phyloP scores from a whole-genome alignment of 768 basidiomycete species.

The Exsudoporus frostii region DNA sequence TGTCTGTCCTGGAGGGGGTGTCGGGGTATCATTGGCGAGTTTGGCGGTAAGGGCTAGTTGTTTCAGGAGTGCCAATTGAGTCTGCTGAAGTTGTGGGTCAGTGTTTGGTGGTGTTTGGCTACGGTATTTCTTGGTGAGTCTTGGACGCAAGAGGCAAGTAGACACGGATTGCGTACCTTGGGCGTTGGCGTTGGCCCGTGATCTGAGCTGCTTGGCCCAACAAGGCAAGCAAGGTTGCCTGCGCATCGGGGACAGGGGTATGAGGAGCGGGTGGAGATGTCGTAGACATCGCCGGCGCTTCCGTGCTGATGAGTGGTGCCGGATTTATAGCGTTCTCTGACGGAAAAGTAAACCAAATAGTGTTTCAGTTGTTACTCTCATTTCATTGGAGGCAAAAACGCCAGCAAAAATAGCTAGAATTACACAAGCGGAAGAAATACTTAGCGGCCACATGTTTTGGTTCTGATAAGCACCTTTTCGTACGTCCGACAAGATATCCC shows the following conservation, averaged over 20 bases:
- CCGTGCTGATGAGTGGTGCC: conserved; percentile 31
- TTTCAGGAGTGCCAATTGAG: conserved; percentile 70
- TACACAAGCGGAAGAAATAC: conserved; percentile 68
- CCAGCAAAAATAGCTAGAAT: conserved; percentile 55
- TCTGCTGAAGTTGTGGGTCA: conserved; percentile 43
- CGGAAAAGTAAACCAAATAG: conserved; percentile 50
- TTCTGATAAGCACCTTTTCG: conserved; percentile 87
- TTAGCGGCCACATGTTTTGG: conserved; percentile 69
- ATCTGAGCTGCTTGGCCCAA: conserved; percentile 63
- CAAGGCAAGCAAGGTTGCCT: conserved; percentile 66
- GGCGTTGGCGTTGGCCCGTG: conserved; percentile 26
- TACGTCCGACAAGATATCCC: conserved; percentile 61
- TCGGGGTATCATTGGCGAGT: conserved; percentile 31
- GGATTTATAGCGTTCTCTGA: conserved; percentile 50
- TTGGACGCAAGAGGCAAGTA: background rate
- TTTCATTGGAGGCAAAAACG: conserved; percentile 40
- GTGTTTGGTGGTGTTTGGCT: conserved; percentile 68
- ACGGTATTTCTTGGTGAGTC: conserved; percentile 7
- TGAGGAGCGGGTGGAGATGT: conserved; percentile 28
- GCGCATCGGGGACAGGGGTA: conserved; percentile 37
- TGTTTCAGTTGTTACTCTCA: conserved; percentile 69
- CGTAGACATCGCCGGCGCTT: conserved; percentile 27
- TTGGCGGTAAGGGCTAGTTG: conserved; percentile 68
- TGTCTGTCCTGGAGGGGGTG: conserved; percentile 24
- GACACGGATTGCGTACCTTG: conserved; percentile 36